These are phyloP conservation scores for Mycena venus DNA, from an alignment of 768 basidiomycete species.

Conservation along the genomic window DNA sequence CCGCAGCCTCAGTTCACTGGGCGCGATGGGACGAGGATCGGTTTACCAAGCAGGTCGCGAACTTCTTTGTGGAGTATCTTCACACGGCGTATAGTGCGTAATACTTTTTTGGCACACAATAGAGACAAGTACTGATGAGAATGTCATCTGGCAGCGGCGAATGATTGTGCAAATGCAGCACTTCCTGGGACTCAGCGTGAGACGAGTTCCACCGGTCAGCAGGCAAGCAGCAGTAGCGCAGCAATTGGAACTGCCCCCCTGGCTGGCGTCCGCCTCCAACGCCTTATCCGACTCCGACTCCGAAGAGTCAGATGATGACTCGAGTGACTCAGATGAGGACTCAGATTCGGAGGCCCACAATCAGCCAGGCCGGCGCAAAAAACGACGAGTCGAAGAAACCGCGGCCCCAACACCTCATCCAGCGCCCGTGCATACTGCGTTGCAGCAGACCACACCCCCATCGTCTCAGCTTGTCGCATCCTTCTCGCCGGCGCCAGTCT, in stretches of 20 bases:
- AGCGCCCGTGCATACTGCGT: background rate
- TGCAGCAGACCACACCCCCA: too few relatives aligned
- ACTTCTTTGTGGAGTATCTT: slow-evolving; percentile 11
- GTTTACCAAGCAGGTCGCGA: background rate
- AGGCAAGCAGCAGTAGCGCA: background rate
- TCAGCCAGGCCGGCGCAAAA: background rate
- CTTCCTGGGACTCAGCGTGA: background rate
- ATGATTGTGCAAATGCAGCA: slow-evolving; percentile 12
- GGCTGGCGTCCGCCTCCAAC: too few relatives aligned
- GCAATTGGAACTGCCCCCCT: background rate
- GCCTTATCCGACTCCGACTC: too few relatives aligned
- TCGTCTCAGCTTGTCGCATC: too few relatives aligned
- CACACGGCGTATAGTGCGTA: slow-evolving; percentile 19
- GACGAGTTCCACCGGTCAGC: background rate
- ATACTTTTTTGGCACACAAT: background rate
- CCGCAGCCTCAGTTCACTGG: slow-evolving; percentile 1
- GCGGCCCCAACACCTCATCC: background rate
- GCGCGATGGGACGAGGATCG: background rate
- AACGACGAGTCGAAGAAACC: background rate
- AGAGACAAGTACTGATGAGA: background rate
- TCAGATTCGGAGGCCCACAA: background rate
- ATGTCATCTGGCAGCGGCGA: background rate
- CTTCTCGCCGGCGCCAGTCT: too few relatives aligned
- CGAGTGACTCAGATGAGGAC: too few relatives aligned
- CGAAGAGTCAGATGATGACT: too few relatives aligned